These are phyloP conservation scores for Erythrophleum ivorense DNA, from an alignment of 331 rosid species.

Conservation along the genomic window DNA sequence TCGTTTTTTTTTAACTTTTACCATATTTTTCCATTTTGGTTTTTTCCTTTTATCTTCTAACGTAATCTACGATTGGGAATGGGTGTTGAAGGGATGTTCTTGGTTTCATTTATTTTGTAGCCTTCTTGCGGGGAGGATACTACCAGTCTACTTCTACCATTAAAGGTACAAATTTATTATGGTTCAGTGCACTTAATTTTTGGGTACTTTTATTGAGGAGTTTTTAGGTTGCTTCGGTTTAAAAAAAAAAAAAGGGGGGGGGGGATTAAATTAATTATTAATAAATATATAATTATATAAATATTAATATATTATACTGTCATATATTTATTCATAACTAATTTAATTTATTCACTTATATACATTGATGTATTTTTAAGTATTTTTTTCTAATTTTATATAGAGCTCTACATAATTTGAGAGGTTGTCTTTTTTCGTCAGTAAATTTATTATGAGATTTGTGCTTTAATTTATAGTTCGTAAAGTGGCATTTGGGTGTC, in stretches of 20 bases:
- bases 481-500: not conserved
- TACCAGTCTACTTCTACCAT: not conserved
- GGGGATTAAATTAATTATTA: no score
- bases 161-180: not conserved
- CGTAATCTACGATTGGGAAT: not conserved
- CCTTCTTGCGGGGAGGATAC: not conserved
- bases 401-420: not conserved
- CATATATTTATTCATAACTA: no score
- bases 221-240: not conserved
- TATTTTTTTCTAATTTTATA: not conserved
- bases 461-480: not conserved
- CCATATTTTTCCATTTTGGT: constrained; percentile 25
- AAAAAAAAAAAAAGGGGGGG: no score
- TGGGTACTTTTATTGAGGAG: not conserved
- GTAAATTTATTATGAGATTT: no score
- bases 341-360: no score
- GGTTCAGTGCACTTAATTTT: constrained; percentile 1
- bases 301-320: no score
- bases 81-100: not conserved
- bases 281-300: no score
- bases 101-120: constrained; percentile 13
- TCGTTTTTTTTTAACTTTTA: constrained; percentile 23
- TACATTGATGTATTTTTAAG: not conserved
- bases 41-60: not conserved
- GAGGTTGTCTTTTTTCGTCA: not conserved